Evolutionary conservation across 2,329 filamentous ascomycete genomes (phyloP), one percentile per base, ranked within the genome.

Genomic region (Biscogniauxia marginata): DNA sequence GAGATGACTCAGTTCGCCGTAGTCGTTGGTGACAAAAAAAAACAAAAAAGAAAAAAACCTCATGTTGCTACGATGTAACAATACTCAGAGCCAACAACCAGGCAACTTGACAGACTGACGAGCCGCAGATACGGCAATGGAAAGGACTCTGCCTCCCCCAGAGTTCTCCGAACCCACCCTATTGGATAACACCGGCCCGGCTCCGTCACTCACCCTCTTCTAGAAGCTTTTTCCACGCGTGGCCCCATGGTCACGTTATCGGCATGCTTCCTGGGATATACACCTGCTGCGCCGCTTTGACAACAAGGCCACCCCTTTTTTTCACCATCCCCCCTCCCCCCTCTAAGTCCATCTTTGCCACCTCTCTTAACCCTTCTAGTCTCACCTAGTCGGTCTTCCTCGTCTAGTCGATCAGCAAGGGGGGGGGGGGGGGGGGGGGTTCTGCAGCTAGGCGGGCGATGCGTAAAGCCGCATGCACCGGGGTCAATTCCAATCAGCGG

Each of bases 261-360:
- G 34, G 23, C 53, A 54, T 47, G 24, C 25, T 49, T 39, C 34
- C 53, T 44, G 24, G 7, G 22, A 54, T 56, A 7, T 18, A 43
- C 11, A 44, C 44, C 43, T 53, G 39, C 61, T 63, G 50, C 61
- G 59, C 61, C 59, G 57, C 59, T 54, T 49, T 49, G 52, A 53
- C 55, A 58, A 16, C 30, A 55, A 20, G 34, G 9, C 8, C 24
- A 39, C 47, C 45, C 53, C 48, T 49, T 50, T 48, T 43, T 24
- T 47, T 57, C 21, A 43, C 30, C 13, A 47, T 23, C 51, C 55
- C 25, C 51, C 53, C 60, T 30, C 25, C 8, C 25, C 25, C 25
- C 25, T 30, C 30, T 9, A 16, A 11, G n/a, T 39, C 3, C 2
- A 6, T 39, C 30, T 39, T 39, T 39, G 11, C 30, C 30, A 39